Conservation (phyloP, 768 basidiomycete species). For the Leccinum broughii region DNA sequence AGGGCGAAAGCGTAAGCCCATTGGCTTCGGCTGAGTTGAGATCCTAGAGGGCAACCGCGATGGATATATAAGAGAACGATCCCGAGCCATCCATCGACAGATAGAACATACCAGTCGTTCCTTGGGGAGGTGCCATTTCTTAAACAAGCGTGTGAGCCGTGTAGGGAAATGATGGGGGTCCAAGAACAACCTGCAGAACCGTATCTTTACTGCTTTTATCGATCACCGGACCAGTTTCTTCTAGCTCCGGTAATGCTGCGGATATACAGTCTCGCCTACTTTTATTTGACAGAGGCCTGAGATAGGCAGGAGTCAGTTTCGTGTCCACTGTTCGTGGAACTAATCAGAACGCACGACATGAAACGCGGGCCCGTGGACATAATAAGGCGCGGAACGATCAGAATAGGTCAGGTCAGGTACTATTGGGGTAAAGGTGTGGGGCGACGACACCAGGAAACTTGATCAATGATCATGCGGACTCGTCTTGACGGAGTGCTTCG, state of each 20-base stretch:
- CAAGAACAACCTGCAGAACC: constrained; percentile 5
- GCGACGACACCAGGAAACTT: not conserved
- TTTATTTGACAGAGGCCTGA: not conserved
- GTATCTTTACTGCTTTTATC: constrained; percentile 14
- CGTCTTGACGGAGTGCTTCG: not conserved
- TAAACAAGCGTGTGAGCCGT: not conserved
- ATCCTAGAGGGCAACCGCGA: constrained; percentile 17
- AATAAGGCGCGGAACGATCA: not conserved
- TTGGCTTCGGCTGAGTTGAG: constrained; percentile 44
- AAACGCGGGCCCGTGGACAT: not conserved
- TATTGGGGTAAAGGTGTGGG: not conserved
- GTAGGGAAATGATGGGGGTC: constrained; percentile 4
- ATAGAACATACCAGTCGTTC: constrained; percentile 41
- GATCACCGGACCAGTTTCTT: not conserved
- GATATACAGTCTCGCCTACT: constrained; percentile 2
- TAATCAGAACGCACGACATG: not conserved
- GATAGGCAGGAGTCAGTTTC: not conserved
- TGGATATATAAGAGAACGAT: not conserved
- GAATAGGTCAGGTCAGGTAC: constrained; percentile 5
- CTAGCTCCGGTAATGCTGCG: constrained; percentile 3
- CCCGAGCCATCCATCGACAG: not conserved
- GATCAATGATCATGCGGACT: constrained; percentile 17
- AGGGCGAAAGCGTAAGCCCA: constrained; percentile 64
- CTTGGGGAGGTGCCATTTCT: constrained; percentile 39
- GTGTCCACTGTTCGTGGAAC: not conserved